Evolutionary conservation across 768 basidiomycete genomes (phyloP).

Genomic region (Xanthoconium purpureum): DNA sequence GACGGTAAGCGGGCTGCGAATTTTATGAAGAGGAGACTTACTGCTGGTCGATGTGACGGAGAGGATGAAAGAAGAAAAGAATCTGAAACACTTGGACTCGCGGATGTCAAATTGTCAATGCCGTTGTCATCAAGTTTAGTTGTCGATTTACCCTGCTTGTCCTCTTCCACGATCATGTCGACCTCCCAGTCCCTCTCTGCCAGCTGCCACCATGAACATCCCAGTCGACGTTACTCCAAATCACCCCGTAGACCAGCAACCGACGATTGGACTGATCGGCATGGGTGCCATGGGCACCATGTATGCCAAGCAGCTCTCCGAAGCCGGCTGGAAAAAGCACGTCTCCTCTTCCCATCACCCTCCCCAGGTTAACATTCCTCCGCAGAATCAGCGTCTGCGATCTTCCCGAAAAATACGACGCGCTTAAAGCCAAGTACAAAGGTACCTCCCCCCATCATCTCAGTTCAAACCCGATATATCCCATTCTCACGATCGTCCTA

Average conservation of each 20-base stretch:
- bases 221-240: slow-evolving; percentile 30
- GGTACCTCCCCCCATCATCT: slow-evolving; percentile 37
- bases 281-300: slow-evolving; percentile 98
- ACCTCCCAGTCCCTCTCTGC: no score
- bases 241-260: slow-evolving; percentile 50
- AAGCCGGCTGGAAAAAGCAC: slow-evolving; percentile 85
- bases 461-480: background rate
- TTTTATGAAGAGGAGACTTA: no score
- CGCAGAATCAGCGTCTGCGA: slow-evolving; percentile 89
- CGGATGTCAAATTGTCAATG: no score
- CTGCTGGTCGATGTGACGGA: no score
- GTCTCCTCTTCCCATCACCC: background rate
- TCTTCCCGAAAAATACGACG: slow-evolving; percentile 66
- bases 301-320: slow-evolving; percentile 81
- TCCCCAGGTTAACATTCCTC: background rate
- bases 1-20: no score
- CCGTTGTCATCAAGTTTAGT: no score
- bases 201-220: background rate
- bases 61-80: no score
- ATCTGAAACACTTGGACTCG: no score
- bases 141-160: no score
- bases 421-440: slow-evolving; percentile 56
- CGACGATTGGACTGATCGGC: slow-evolving; percentile 86
- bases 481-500: slow-evolving; percentile 10
- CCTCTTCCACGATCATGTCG: no score